A percentile compares a stretch with the other conserved stretches of the same genome.
Conservation (phyloP, 1,139 yeast species). For the Debaryomyces psychrophilus region DNA sequence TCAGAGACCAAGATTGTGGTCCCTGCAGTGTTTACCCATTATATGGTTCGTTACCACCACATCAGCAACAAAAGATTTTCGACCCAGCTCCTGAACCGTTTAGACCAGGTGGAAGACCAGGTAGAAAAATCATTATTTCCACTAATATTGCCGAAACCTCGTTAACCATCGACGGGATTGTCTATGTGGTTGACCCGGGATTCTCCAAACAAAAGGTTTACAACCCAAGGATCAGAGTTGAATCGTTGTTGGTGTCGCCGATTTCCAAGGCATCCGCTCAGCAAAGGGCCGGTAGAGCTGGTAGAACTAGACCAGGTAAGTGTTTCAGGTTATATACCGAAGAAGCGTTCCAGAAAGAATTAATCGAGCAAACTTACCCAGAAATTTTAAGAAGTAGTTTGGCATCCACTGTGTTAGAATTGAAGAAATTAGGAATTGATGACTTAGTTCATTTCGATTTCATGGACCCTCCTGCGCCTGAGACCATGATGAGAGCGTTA, state of each 20-base stretch:
- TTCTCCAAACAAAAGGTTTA: conserved; percentile 95
- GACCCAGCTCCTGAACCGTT: conserved; percentile 79
- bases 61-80: conserved; percentile 90
- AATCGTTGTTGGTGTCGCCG: conserved; percentile 90
- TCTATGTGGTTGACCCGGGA: conserved; percentile 97
- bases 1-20: conserved; percentile 88
- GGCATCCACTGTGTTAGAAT: conserved; percentile 87
- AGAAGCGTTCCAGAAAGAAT: conserved; percentile 92
- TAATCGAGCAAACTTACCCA: conserved; percentile 93
- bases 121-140: conserved; percentile 90
- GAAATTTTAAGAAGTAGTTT: conserved; percentile 90
- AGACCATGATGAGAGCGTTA: conserved; percentile 98
- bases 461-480: conserved; percentile 99
- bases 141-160: conserved; percentile 98
- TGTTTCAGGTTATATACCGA: conserved; percentile 96
- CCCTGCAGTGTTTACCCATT: conserved; percentile 88
- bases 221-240: conserved; percentile 95
- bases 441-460: conserved; percentile 97
- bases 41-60: conserved; percentile 95
- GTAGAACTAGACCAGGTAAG: conserved; percentile 98
- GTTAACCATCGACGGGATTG: conserved; percentile 95
- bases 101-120: conserved; percentile 76
- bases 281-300: conserved; percentile 99
- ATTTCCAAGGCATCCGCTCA: conserved; percentile 97
- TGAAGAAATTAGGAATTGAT: conserved; percentile 91